These are phyloP conservation scores for Lasiosphaeris hirsuta DNA, from an alignment of 495 filamentous ascomycete genomes.

Conservation along the genomic window DNA sequence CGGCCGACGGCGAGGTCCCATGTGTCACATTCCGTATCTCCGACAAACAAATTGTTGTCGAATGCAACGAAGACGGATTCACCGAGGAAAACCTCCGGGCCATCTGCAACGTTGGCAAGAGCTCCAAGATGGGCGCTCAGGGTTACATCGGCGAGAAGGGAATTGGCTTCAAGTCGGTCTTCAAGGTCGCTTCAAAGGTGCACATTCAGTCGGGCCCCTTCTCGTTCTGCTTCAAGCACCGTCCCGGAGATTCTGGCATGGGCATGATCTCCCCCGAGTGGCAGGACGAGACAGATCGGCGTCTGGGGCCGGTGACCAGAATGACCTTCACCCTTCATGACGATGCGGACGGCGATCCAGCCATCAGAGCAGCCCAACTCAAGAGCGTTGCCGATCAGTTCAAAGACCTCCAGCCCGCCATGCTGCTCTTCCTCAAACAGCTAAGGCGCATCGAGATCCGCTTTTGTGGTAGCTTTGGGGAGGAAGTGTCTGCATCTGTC, in stretches of 20 bases:
- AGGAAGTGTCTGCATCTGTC: background rate
- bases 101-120: constrained; percentile 37
- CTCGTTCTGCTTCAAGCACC: constrained; percentile 43
- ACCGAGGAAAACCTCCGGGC: constrained; percentile 30
- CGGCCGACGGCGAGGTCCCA: constrained; percentile 15
- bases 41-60: constrained; percentile 33
- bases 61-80: constrained; percentile 49
- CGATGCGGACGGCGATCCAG: constrained; percentile 5
- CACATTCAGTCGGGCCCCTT: constrained; percentile 46
- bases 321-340: constrained; percentile 36
- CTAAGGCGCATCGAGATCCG: constrained; percentile 29
- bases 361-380: constrained; percentile 9
- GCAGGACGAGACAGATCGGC: constrained; percentile 24
- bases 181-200: constrained; percentile 45
- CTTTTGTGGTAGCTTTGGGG: constrained; percentile 16
- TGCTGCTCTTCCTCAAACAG: constrained; percentile 41
- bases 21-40: constrained; percentile 34
- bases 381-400: constrained; percentile 31
- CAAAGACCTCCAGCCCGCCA: constrained; percentile 28
- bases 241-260: constrained; percentile 30
- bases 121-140: constrained; percentile 35
- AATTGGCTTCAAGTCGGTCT: constrained; percentile 54
- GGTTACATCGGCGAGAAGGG: constrained; percentile 51
- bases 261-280: constrained; percentile 46
- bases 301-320: constrained; percentile 25